These are phyloP conservation scores for Sclerotinia borealis DNA, from an alignment of 2,329 filamentous ascomycete genomes.

Conservation along the genomic window DNA sequence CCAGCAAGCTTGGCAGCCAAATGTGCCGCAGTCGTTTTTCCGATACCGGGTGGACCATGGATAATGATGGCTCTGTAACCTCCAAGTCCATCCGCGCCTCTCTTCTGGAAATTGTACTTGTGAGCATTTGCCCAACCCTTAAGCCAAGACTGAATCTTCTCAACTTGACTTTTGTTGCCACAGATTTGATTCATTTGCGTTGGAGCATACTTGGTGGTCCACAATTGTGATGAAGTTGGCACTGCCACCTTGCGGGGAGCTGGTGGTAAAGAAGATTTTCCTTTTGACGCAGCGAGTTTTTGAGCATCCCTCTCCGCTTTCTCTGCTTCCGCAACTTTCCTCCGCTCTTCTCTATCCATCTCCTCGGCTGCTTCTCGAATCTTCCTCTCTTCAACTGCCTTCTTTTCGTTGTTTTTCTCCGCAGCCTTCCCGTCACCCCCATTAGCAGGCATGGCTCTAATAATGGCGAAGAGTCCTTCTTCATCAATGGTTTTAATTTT, in stretches of 20 bases:
- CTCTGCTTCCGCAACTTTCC: constrained; percentile 45
- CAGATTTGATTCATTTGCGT: constrained; percentile 81
- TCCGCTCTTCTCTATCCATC: constrained; percentile 77
- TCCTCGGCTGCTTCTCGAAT: constrained; percentile 73
- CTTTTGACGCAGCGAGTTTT: constrained; percentile 30
- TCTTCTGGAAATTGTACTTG: constrained; percentile 73
- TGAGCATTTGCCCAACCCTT: constrained; percentile 73
- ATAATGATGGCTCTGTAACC: constrained; percentile 86
- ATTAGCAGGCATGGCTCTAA: constrained; percentile 71
- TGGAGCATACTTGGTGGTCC: constrained; percentile 94
- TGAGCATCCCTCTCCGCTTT: constrained; percentile 41
- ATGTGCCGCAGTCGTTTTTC: constrained; percentile 95
- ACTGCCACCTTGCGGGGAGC: constrained; percentile 36
- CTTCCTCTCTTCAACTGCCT: constrained; percentile 76
- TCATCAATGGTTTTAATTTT: constrained; percentile 91
- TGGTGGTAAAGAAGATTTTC: constrained; percentile 33
- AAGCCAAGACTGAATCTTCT: constrained; percentile 85
- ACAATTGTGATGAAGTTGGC: constrained; percentile 58
- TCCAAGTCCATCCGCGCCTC: constrained; percentile 79
- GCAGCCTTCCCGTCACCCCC: constrained; percentile 86
- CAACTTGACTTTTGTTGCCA: constrained; percentile 85
- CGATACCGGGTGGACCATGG: constrained; percentile 90
- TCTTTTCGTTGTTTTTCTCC: constrained; percentile 77
- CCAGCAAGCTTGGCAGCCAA: constrained; percentile 88
- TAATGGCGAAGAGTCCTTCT: constrained; percentile 82